Conservation (phyloP, 345 rosid genomes). For the Aquilaria sinensis region DNA sequence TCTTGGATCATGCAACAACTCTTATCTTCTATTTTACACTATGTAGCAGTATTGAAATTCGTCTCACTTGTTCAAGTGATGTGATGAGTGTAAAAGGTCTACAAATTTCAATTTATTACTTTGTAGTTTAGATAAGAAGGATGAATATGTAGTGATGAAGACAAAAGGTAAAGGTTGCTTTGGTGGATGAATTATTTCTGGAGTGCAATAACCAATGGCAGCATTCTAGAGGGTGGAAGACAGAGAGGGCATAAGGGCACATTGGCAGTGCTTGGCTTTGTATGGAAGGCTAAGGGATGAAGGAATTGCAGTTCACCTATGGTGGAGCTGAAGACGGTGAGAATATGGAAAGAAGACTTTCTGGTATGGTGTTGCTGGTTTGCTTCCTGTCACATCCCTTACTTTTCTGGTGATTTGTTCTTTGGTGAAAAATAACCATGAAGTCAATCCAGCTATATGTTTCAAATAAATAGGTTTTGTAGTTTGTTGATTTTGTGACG, state of each 20-base stretch:
- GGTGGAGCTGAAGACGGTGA: conserved; percentile 25
- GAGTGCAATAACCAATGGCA: conserved; percentile 34
- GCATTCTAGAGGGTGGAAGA: conserved; percentile 11
- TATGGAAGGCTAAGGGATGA: conserved; percentile 32
- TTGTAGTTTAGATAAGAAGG: not conserved
- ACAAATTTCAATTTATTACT: too few relatives aligned
- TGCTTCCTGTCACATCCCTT: not conserved
- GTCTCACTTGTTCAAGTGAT: too few relatives aligned
- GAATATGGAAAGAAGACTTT: too few relatives aligned
- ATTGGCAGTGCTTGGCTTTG: conserved; percentile 47
- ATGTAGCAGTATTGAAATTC: too few relatives aligned
- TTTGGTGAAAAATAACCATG: too few relatives aligned
- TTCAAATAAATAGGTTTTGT: not conserved
- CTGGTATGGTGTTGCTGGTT: not conserved
- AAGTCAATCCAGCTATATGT: too few relatives aligned
- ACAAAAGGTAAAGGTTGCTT: conserved; percentile 28
- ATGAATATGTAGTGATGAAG: conserved; percentile 42
- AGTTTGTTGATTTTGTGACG: not conserved
- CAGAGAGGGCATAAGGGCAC: conserved; percentile 24
- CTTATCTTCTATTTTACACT: too few relatives aligned
- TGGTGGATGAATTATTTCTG: conserved; percentile 40
- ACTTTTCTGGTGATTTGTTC: not conserved
- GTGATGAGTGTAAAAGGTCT: too few relatives aligned
- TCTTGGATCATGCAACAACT: too few relatives aligned
- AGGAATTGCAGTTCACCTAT: conserved; percentile 45